Base-by-base conservation (phyloP, 805 yeast species). In the Candida railenensis region DNA sequence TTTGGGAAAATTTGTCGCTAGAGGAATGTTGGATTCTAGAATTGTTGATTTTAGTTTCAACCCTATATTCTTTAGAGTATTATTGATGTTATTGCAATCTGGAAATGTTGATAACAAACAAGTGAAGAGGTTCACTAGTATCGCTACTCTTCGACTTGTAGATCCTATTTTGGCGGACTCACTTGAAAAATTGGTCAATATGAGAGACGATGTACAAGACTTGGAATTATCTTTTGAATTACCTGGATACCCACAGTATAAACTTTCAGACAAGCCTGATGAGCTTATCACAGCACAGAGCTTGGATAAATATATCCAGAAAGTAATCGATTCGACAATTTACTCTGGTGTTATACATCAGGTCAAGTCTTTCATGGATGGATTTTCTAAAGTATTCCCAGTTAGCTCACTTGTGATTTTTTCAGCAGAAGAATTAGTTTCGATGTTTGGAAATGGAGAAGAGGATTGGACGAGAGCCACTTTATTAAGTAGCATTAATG, bases 401-500 rank as follows among this genome's bases (percentile, higher is more conserved):
- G 83, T 83, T 51, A 69, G 77, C 8, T 83, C 95, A 0, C 71
- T 94, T 62, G 59, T 78, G 11, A 77, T 89, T 1, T 85, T 94
- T 54, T 75, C 89, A 0, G 81, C 96, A 0, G 73, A 69, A n/a
- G 98, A 92, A 58, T 70, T 90, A 22, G 80, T 77, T 2, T 76
- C 76, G 18, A 58, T 92, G 34, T 81, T 88, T 54, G 97, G 98
- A 3, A 81, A 81, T 49, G 79, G 80, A 2, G 82, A 82, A 39
- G 98, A 92, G 59, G 97, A 92, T 58, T 94, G 98, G 97, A 76
- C 86, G 0, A 63, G 63, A 36, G 79, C 74, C 37, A 82, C 94
- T 0, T 66, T 92, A 22, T 53, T 72, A 4, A 71, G 79, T 1
- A 73, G 83, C 0, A 69, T 92, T 14, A 80, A 80, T 53, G 96